phyloP scores from a whole-genome alignment of 139 green algal species.

The Pseudopediastrum boryanum region DNA sequence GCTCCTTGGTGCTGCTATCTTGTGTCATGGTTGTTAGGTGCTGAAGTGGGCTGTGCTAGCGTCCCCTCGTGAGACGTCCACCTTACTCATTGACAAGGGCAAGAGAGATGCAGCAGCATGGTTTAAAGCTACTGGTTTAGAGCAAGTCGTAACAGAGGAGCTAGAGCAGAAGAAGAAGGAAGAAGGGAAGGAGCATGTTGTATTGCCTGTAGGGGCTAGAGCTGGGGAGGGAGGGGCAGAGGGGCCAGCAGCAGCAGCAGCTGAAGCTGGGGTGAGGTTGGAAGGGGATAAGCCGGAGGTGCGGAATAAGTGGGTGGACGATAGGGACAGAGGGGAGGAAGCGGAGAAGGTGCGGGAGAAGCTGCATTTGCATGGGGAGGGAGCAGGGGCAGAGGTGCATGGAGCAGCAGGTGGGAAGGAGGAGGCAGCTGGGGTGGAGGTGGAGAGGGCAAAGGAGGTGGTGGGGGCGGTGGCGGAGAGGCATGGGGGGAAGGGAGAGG shows the following conservation, averaged over 20 bases:
- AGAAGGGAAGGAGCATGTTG: neutral
- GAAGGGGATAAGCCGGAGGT: neutral
- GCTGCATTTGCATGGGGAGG: neutral
- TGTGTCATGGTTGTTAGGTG: conserved; percentile 5
- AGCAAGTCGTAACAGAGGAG: neutral
- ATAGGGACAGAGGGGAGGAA: neutral
- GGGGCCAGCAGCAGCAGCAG: conserved; percentile 4
- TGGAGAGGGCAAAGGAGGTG: neutral
- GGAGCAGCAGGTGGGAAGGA: conserved; percentile 5
- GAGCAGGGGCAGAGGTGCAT: conserved; percentile 27
- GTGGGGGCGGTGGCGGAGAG: conserved; percentile 11
- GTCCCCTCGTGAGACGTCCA: conserved; percentile 31
- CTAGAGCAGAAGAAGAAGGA: conserved; percentile 21
- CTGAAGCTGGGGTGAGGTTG: neutral
- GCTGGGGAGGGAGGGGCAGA: too few relatives aligned
- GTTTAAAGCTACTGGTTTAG: conserved; percentile 20
- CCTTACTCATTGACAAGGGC: conserved; percentile 35
- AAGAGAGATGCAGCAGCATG: conserved; percentile 28
- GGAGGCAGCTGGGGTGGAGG: neutral
- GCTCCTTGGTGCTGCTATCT: too few relatives aligned
- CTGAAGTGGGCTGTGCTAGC: conserved; percentile 38
- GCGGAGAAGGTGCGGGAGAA: neutral
- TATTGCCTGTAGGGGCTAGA: too few relatives aligned
- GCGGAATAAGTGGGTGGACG: neutral
- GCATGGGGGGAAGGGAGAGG: too few relatives aligned